Percentiles rank a stretch among this genome's conserved stretches.
phyloP scores from a whole-genome alignment of 768 basidiomycete genomes.

The Pisolithus orientalis region DNA sequence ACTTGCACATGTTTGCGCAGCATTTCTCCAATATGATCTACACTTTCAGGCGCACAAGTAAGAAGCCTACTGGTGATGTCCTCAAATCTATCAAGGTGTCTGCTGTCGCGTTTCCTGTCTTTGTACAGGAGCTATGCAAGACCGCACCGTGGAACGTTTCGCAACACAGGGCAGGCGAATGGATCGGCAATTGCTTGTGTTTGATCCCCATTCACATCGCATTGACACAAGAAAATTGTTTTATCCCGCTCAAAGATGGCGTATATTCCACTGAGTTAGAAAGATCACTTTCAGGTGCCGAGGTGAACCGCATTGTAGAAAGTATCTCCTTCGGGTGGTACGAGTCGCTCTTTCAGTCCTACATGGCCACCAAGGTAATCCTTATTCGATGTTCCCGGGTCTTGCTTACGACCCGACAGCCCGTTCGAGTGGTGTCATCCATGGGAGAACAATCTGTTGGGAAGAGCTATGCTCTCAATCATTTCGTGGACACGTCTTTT shows the following conservation, averaged over 20 bases:
- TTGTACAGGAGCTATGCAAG: slow-evolving; percentile 6
- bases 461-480: slow-evolving; percentile 47
- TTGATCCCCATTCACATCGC: slow-evolving; percentile 56
- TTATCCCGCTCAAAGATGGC: slow-evolving; percentile 49
- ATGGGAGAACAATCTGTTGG: slow-evolving; percentile 60
- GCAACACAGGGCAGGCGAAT: slow-evolving; percentile 41
- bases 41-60: slow-evolving; percentile 37
- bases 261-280: slow-evolving; percentile 41
- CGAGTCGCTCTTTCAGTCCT: slow-evolving; percentile 52
- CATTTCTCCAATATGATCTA: slow-evolving; percentile 38
- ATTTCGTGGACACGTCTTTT: slow-evolving; percentile 51
- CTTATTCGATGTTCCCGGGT: not conserved
- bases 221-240: slow-evolving; percentile 46
- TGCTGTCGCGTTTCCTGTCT: slow-evolving; percentile 16
- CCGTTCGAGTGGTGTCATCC: slow-evolving; percentile 53
- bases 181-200: slow-evolving; percentile 49
- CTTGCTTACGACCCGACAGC: slow-evolving; percentile 23
- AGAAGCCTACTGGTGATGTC: slow-evolving; percentile 40
- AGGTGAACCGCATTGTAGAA: slow-evolving; percentile 45
- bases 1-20: slow-evolving; percentile 23
- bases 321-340: slow-evolving; percentile 50
- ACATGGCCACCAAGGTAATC: slow-evolving; percentile 43
- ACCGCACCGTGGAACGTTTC: slow-evolving; percentile 22
- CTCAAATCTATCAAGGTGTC: slow-evolving; percentile 30
- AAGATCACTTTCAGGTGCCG: slow-evolving; percentile 45